Evolutionary conservation across 768 basidiomycete genomes (phyloP), one percentile per base, ranked within the genome.

Genomic region (Agaricus subrufescens): DNA sequence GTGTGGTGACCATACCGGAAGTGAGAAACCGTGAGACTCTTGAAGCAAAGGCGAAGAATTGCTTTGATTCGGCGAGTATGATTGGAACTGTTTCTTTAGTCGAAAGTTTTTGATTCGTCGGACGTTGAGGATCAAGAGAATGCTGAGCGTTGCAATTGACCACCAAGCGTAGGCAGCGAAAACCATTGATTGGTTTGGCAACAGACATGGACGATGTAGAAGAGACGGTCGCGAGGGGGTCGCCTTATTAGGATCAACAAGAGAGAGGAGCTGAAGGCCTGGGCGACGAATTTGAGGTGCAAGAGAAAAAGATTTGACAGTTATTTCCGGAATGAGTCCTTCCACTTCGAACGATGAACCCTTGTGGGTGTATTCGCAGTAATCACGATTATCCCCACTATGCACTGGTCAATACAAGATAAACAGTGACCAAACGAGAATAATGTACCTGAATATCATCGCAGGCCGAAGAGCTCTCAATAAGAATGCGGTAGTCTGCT

Each of bases 361-460:
- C 3, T 60, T 34, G 71, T 71, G 50, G 50, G 58, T 49, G 59
- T 87, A 79, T 61, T 92, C 90, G 64, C 94, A 98, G 63, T 91
- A 91, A 69, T 97, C 94, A 49, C 91, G 89, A 68, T 96, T 91
- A 70, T 98, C 93, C 5, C 86, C 94, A 64, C 90, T 91, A 60
- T 19, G 42, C 8, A 30, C 54, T 15, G 23, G n/a, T n/a, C 10
- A n/a, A 50, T 34, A 19, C 19, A 19, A 25, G 19, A 19, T 29
- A 15, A 15, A 29, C 30, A 47, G 9, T 3, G 0, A 4, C 4
- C 27, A 3, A 19, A 19, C 19, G 30, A 23, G 3, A 12, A 40
- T 12, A 39, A 54, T 58, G 26, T 48, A 87, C 89, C 87, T 92
- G 67, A 89, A 93, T 2, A 96, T 76, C 1, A 81, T 61, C 9